Evolutionary conservation across 2,329 filamentous ascomycete species (phyloP), one percentile per base, ranked within the genome.

Genomic region (Lojkania enalia): DNA sequence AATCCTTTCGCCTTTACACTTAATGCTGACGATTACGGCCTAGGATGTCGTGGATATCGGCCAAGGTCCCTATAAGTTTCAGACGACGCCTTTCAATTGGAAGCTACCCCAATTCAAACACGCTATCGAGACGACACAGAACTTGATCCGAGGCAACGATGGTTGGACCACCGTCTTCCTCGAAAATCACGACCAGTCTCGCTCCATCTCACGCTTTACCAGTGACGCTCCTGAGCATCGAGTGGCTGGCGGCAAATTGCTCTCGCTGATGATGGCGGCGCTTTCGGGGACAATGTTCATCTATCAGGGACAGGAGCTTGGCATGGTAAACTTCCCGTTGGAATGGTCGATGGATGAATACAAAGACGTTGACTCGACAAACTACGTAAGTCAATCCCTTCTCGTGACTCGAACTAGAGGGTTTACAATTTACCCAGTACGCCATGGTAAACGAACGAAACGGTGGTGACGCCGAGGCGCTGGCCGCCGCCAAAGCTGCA

Each of bases 141-240:
- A 58, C 31, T 49, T 69, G 2, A 59, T 65, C 42, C 57, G 59
- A 30, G 49, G 55, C 4, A 60, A 60, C 23, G 62, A 69, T 33
- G 65, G 64, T 30, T 70, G 77, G 77, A 80, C 78, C 46, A 72
- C 70, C 7, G 57, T 78, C 14, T 80, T 79, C 63, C 67, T 76
- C 29, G 77, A 80, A 54, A 80, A 80, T 51, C 77, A 80, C 60
- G 77, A 78, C 52, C 76, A 79, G 52, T 71, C 77, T 3, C 69
- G 78, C 23, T 74, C 71, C 15, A 72, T 81, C 20, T 71, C 68
- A 4, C 72, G 76, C 33, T 79, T 74, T 55, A 70, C 69, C 4
- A 73, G 73, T 27, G 77, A 79, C 53, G 68, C 65, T 9, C 74
- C 77, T 31, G 57, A 69, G 53, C 73, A 67, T 52, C 70, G 72